Evolutionary conservation across 2,329 filamentous ascomycete species (phyloP), one percentile per base, ranked within the genome.

Genomic region (Stachybotrys echinatus): DNA sequence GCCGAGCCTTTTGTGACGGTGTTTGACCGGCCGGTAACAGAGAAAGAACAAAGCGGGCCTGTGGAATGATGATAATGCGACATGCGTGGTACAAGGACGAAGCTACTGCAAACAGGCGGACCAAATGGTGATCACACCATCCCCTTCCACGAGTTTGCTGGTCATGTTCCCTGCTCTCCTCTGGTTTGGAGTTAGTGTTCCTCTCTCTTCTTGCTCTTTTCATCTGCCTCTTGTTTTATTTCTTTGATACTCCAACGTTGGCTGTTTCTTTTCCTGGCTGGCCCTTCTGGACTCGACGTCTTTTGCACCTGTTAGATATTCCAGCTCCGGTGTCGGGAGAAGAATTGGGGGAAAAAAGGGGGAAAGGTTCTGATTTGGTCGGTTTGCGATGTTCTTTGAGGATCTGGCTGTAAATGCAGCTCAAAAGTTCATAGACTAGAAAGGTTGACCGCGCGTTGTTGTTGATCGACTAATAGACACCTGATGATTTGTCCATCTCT

Each of bases 351-450:
- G 27, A 34, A 34, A 14, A 34, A 14, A 14, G 27, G 14, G 14
- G 14, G 10, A 34, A 34, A 34, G 14, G 7, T 8, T 18, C 21
- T 22, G 31, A 5, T 37, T 39, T 47, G 10, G 27, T 19, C 7
- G 45, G 18, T 21, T 21, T 47, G n/a, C 18, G 17, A 5, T 31
- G 17, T 39, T 47, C n/a, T 19, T 34, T 34, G 48, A 34, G 45
- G 45, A 46, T 43, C 40, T 42, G 45, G 54, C 47, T 53, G 47
- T 50, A 52, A 38, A 46, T 47, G 39, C 23, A 47, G 39, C 23
- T 18, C 20, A 56, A 56, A 55, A 54, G 53, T 56, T 52, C 38
- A 50, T 45, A 34, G 43, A 21, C 47, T 53, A 54, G 47, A 52
- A 42, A 52, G 50, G 23, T 17, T n/a, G 22, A 27, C 18, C 22